Conservation (phyloP, 306 rosid species). For the Ochetophila trinervis region DNA sequence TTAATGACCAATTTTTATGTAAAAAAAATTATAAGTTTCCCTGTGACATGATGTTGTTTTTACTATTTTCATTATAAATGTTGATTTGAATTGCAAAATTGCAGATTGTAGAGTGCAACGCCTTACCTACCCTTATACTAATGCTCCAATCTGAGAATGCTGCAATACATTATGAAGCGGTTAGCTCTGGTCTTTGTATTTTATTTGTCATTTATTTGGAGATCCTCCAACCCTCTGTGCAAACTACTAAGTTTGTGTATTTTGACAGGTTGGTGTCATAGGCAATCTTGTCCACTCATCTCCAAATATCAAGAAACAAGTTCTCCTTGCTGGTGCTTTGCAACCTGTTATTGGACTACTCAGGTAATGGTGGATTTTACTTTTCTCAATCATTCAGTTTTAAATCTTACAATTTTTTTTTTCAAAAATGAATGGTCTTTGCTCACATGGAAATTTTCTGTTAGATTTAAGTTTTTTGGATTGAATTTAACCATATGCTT, state of each 20-base stretch:
- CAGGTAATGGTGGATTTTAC: slow-evolving; percentile 32
- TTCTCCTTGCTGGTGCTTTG: slow-evolving; percentile 63
- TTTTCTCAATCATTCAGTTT: not conserved
- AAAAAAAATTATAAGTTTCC: not conserved
- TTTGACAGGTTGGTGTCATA: slow-evolving; percentile 63
- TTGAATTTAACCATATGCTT: not conserved
- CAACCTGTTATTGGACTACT: slow-evolving; percentile 66
- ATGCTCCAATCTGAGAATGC: slow-evolving; percentile 65
- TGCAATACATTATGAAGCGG: slow-evolving; percentile 57
- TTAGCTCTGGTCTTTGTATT: slow-evolving; percentile 22
- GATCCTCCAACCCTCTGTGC: not conserved
- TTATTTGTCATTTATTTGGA: not conserved
- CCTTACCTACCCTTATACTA: slow-evolving; percentile 57
- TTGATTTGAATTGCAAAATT: slow-evolving; percentile 31
- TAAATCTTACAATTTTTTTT: not conserved
- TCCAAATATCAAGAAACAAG: slow-evolving; percentile 54
- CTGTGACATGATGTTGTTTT: not conserved
- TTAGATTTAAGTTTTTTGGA: not conserved
- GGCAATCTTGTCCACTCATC: slow-evolving; percentile 84
- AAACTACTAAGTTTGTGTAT: slow-evolving; percentile 12
- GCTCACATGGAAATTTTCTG: not conserved
- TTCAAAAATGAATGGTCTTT: not conserved
- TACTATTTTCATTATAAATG: not conserved
- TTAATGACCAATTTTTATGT: not conserved
- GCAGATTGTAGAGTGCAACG: slow-evolving; percentile 64